phyloP scores from a whole-genome alignment of 2,329 filamentous ascomycete species.

The Lecanicillium sp. region DNA sequence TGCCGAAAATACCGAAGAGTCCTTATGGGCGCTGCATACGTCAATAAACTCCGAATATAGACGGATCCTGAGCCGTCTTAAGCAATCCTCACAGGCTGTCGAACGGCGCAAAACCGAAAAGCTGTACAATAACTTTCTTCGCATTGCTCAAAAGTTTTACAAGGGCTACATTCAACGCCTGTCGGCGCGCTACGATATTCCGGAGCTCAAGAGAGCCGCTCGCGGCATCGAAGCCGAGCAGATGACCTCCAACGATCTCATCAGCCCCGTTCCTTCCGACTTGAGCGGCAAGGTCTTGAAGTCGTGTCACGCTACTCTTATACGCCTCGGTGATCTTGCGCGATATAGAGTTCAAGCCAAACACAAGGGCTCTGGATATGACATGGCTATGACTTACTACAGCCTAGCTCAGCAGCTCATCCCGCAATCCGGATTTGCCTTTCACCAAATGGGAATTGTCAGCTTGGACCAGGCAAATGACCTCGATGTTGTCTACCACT shows the following conservation, averaged over 20 bases:
- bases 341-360: constrained; percentile 75
- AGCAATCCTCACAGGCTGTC: constrained; percentile 44
- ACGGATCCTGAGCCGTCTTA: constrained; percentile 53
- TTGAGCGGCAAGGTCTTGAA: constrained; percentile 54
- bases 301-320: constrained; percentile 75
- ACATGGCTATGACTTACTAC: constrained; percentile 77
- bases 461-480: constrained; percentile 71
- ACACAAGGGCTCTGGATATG: constrained; percentile 67
- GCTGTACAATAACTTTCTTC: constrained; percentile 77
- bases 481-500: constrained; percentile 78
- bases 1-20: constrained; percentile 56
- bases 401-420: constrained; percentile 70
- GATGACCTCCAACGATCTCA: constrained; percentile 33
- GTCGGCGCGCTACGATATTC: constrained; percentile 50
- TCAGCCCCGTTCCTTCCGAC: constrained; percentile 36
- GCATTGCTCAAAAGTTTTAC: constrained; percentile 83
- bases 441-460: constrained; percentile 88
- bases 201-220: constrained; percentile 38
- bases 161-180: constrained; percentile 75
- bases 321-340: constrained; percentile 83
- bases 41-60: constrained; percentile 74
- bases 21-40: constrained; percentile 73
- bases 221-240: constrained; percentile 33
- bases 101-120: constrained; percentile 72
- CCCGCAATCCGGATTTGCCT: constrained; percentile 70